Base-by-base conservation (phyloP, 2,329 filamentous ascomycete genomes). In the Cryoendolithus antarcticus region DNA sequence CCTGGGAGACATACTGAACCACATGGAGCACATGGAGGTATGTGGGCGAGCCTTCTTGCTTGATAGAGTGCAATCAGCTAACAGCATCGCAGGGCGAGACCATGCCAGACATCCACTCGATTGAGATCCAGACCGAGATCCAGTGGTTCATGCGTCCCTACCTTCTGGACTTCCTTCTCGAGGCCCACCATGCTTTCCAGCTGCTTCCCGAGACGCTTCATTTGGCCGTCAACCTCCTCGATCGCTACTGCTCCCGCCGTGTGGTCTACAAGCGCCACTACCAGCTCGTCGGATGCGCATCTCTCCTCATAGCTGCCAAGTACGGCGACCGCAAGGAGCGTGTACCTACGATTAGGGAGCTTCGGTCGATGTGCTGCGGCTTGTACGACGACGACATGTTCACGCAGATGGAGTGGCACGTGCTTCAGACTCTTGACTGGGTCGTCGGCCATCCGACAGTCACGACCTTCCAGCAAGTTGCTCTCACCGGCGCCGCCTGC, bases 91-190 rank as follows among this genome's bases (percentile, higher is more conserved):
- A 80, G 76, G 75, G 80, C 55, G 82, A 93, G 64, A 96, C 91
- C 21, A 71, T 96, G 49, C 85, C 91, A 39, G 91, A 98, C 62
- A 89, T 93, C 60, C 89, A 89, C 62, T 86, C 93, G 29, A 98
- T 98, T 61, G 91, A 98, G 62, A 95, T 96, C 64, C 91, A 98
- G 65, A 86, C 88, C 49, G 91, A 98, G 72, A 96, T 98, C 47
- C 86, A 96, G 61, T 98, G 91, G 91, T 96, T 93, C 66, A 98
- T 98, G 91, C 74, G 91, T 54, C 91, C 91, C 0, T 96, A 95
- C 62, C 79, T 98, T 29, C 83, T 98, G 59, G 91, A 98, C 68
- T 98, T 98, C 66, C 75, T 98, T 50, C 82, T 96, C 54, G 91
- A 98, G 72, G 91, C 89, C 37, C 91, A 98, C 58, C 82, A 85